phyloP scores from a whole-genome alignment of 2,329 filamentous ascomycete genomes.

The Calonectria montana region DNA sequence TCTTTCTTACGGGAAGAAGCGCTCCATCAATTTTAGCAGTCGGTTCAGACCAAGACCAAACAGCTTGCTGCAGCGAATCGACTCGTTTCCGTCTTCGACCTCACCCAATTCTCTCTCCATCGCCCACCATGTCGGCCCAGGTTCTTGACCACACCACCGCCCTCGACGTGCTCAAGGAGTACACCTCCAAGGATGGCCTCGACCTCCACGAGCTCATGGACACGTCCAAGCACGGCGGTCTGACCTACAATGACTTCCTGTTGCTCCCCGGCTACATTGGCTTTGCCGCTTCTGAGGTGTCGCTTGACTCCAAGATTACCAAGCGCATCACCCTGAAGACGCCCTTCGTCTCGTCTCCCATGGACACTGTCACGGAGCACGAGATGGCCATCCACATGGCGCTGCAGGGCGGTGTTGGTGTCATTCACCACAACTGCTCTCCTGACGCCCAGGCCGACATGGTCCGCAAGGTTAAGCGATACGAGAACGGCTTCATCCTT shows the following conservation, averaged over 20 bases:
- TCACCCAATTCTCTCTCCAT: conserved; percentile 48
- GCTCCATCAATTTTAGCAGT: conserved; percentile 54
- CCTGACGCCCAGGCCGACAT: conserved; percentile 97
- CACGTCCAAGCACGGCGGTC: conserved; percentile 89
- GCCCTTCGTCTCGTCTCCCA: conserved; percentile 95
- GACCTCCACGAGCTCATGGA: conserved; percentile 88
- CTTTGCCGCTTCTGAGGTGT: conserved; percentile 91
- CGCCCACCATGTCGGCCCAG: conserved; percentile 73
- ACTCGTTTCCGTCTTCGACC: conserved; percentile 56
- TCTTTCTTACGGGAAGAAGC: conserved; percentile 67
- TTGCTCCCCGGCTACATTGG: conserved; percentile 97
- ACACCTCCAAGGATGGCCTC: conserved; percentile 85
- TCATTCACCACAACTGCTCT: conserved; percentile 99
- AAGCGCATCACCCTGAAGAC: conserved; percentile 97
- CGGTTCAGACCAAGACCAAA: conserved; percentile 44
- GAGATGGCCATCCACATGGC: conserved; percentile 99
- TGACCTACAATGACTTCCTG: conserved; percentile 99
- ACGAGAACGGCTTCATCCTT: conserved; percentile 98
- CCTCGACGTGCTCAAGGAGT: conserved; percentile 84
- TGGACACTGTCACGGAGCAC: conserved; percentile 99
- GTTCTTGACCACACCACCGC: conserved; percentile 81
- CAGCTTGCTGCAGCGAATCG: conserved; percentile 45
- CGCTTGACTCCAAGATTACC: conserved; percentile 90
- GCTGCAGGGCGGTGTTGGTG: conserved; percentile 86
- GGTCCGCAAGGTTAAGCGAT: conserved; percentile 99